Conservation (phyloP, 2,329 filamentous ascomycete genomes). For the Sclerotinia glacialis region DNA sequence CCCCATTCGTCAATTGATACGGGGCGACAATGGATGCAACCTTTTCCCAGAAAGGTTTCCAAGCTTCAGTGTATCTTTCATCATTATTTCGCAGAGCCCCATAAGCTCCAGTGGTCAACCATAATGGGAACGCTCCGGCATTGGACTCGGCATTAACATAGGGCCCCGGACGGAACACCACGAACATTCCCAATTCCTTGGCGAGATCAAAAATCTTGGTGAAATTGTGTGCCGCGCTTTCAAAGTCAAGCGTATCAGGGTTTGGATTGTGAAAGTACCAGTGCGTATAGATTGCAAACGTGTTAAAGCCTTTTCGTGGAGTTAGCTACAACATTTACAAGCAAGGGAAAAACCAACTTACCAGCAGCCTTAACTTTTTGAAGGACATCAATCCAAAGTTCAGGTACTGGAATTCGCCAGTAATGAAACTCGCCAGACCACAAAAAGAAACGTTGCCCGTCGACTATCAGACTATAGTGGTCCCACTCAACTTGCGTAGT, state of each 20-base stretch:
- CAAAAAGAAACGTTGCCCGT: slow-evolving; percentile 19
- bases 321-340: too few species aligned
- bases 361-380: slow-evolving; percentile 75
- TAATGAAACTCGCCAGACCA: slow-evolving; percentile 46
- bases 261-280: slow-evolving; percentile 62
- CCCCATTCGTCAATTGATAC: slow-evolving; percentile 56
- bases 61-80: slow-evolving; percentile 50
- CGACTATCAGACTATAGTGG: slow-evolving; percentile 18
- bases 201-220: slow-evolving; percentile 72
- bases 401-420: slow-evolving; percentile 56
- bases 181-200: slow-evolving; percentile 66
- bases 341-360: too few species aligned
- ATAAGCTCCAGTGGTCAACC: slow-evolving; percentile 60
- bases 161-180: slow-evolving; percentile 68
- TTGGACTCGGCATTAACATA: slow-evolving; percentile 64
- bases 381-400: slow-evolving; percentile 67
- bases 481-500: slow-evolving; percentile 22
- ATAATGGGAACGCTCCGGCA: slow-evolving; percentile 59
- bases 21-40: slow-evolving; percentile 51
- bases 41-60: slow-evolving; percentile 52
- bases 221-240: slow-evolving; percentile 55
- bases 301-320: slow-evolving; percentile 53
- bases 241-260: slow-evolving; percentile 67
- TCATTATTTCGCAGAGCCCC: slow-evolving; percentile 54
- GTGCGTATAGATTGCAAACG: slow-evolving; percentile 73